Conservation (phyloP, 257 asterid genomes). For the Agastache rugosa region DNA sequence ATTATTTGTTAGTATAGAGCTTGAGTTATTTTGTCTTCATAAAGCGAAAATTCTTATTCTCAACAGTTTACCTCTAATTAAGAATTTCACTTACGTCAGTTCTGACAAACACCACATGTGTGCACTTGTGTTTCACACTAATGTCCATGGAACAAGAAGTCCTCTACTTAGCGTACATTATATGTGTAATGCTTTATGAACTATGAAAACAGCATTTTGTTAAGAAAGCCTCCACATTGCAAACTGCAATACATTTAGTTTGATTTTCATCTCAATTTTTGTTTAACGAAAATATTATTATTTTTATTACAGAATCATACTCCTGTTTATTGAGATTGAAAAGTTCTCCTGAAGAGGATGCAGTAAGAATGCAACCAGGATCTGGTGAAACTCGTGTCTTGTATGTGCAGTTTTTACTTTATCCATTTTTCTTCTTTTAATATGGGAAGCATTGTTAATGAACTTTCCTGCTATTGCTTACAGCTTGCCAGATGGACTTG, state of each 20-base stretch:
- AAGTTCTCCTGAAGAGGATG: constrained; percentile 82
- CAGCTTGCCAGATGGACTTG: constrained; percentile 94
- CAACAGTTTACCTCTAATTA: too few relatives aligned
- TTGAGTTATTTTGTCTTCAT: too few relatives aligned
- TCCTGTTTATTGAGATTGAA: constrained; percentile 80
- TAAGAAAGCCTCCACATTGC: not conserved
- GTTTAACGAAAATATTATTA: not conserved
- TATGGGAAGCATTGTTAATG: constrained; percentile 17
- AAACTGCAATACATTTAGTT: constrained; percentile 7
- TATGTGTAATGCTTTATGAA: not conserved
- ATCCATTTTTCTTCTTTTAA: not conserved
- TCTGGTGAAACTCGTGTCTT: constrained; percentile 90
- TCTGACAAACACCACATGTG: too few relatives aligned
- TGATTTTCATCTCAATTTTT: constrained; percentile 15
- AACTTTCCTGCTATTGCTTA: constrained; percentile 28
- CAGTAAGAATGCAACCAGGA: constrained; percentile 92
- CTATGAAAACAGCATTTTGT: not conserved
- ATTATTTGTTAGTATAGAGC: too few relatives aligned
- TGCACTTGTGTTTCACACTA: too few relatives aligned
- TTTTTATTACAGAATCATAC: constrained; percentile 65
- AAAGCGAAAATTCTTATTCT: too few relatives aligned
- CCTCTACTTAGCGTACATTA: too few relatives aligned
- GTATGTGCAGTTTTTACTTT: constrained; percentile 56
- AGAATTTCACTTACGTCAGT: too few relatives aligned
- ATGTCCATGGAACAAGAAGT: too few relatives aligned